These are phyloP conservation scores for Fusarium sp. DNA, from an alignment of 2,329 filamentous ascomycete genomes.

Conservation along the genomic window DNA sequence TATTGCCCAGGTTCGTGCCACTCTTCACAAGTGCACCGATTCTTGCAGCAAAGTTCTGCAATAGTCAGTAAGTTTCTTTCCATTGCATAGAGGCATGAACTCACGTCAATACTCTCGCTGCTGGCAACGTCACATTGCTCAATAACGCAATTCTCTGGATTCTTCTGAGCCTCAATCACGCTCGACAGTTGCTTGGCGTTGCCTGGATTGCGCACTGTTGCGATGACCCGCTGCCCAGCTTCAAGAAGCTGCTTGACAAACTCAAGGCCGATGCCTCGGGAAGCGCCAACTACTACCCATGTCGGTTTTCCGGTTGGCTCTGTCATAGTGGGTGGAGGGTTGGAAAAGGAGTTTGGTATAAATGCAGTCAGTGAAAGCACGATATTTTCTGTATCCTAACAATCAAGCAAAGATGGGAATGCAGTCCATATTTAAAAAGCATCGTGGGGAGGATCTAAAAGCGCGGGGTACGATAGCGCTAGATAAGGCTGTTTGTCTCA, in stretches of 20 bases:
- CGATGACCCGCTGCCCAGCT: fast-evolving
- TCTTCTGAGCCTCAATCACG: fast-evolving
- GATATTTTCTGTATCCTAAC: too few species aligned
- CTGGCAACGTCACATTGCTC: background rate
- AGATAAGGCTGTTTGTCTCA: too few species aligned
- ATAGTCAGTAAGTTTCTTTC: fast-evolving
- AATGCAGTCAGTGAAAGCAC: too few species aligned
- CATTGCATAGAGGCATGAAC: fast-evolving
- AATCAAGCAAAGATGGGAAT: too few species aligned
- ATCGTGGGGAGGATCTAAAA: too few species aligned
- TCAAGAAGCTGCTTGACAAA: conserved; percentile 2
- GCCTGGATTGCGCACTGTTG: background rate
- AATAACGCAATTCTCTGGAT: fast-evolving
- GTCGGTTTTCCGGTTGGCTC: fast-evolving
- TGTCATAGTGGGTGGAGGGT: background rate
- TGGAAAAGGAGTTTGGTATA: too few species aligned
- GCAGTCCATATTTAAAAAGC: too few species aligned
- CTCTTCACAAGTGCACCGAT: fast-evolving
- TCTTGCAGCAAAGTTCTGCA: background rate
- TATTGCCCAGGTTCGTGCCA: background rate
- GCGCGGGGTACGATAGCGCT: too few species aligned
- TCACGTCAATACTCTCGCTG: background rate
- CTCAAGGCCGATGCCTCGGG: background rate
- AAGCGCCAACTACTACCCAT: conserved; percentile 7
- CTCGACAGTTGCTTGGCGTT: fast-evolving